Percentiles rank a stretch among this genome's conserved stretches.
Conservation (phyloP, 805 yeast genomes). For the Zygosaccharomyces siamensis region DNA sequence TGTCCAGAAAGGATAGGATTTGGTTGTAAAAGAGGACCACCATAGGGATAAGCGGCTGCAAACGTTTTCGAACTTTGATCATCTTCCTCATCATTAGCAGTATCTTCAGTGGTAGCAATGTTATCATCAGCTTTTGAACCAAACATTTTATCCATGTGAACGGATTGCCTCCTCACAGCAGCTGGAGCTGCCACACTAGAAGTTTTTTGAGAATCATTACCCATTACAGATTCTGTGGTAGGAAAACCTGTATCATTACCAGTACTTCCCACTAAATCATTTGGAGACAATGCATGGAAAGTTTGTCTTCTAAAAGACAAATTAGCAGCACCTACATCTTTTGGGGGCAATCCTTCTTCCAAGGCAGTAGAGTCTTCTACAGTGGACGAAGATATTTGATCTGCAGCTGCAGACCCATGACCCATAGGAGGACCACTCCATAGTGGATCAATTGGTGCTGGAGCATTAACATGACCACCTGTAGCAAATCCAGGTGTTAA, state of each 20-base stretch:
- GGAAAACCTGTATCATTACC: constrained; percentile 5
- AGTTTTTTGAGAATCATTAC: constrained; percentile 1
- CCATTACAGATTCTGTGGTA: constrained; percentile 4
- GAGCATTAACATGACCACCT: constrained; percentile 3
- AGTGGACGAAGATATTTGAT: constrained; percentile 6
- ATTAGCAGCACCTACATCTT: constrained; percentile 14
- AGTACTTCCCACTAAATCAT: constrained; percentile 15
- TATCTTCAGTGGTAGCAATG: not conserved
- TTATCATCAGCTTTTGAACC: constrained; percentile 16
- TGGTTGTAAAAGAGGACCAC: constrained; percentile 32
- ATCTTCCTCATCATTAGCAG: not conserved
- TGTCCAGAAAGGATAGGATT: constrained; percentile 28
- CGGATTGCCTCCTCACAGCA: constrained; percentile 28
- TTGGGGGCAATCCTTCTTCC: constrained; percentile 12
- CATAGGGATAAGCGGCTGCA: constrained; percentile 34
- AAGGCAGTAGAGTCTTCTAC: constrained; percentile 13
- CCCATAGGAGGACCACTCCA: constrained; percentile 16
- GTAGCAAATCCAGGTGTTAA: constrained; percentile 7
- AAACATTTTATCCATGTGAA: constrained; percentile 24
- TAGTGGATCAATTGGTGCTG: constrained; percentile 17
- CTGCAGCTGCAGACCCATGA: constrained; percentile 9
- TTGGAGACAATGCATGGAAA: constrained; percentile 29
- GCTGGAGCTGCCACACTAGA: constrained; percentile 3
- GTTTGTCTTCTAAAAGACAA: constrained; percentile 33
- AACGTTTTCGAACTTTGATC: constrained; percentile 23